Percentiles rank a stretch among this genome's conserved stretches.
These are phyloP conservation scores for Coniochaeta sp. DNA, from an alignment of 2,329 filamentous ascomycete genomes.

Conservation along the genomic window DNA sequence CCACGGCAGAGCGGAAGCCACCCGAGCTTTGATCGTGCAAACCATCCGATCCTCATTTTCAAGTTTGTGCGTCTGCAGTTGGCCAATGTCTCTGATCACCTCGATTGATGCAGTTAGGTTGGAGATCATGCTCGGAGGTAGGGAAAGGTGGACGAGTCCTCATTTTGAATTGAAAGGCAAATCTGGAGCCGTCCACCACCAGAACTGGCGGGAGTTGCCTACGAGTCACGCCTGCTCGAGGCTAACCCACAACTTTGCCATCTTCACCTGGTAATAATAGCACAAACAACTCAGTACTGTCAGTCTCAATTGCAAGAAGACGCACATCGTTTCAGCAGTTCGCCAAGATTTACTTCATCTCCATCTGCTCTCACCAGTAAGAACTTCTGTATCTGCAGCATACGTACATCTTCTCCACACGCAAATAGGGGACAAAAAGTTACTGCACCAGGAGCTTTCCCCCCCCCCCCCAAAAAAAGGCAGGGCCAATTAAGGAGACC, in stretches of 20 bases:
- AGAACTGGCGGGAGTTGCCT: neutral
- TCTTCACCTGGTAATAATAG: neutral
- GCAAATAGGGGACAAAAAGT: neutral
- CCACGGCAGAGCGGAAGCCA: neutral
- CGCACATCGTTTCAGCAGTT: too few relatives aligned
- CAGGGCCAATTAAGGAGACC: neutral
- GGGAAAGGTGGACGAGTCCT: neutral
- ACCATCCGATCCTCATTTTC: neutral
- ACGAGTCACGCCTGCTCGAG: neutral
- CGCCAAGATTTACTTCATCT: too few relatives aligned
- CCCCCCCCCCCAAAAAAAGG: too few relatives aligned
- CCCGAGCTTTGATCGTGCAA: neutral
- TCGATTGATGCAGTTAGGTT: neutral
- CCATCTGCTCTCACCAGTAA: too few relatives aligned
- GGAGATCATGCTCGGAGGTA: neutral
- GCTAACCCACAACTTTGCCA: neutral
- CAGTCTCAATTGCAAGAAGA: too few relatives aligned
- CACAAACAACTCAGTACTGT: too few relatives aligned
- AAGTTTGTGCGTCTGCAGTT: neutral
- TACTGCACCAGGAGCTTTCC: neutral
- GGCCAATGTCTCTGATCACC: neutral
- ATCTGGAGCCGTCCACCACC: neutral
- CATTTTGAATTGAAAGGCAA: neutral
- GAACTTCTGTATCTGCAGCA: neutral
- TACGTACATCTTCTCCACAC: neutral